Evolutionary conservation across 176 grass and related monocot species (phyloP).

Genomic region (Elymus sibiricus): DNA sequence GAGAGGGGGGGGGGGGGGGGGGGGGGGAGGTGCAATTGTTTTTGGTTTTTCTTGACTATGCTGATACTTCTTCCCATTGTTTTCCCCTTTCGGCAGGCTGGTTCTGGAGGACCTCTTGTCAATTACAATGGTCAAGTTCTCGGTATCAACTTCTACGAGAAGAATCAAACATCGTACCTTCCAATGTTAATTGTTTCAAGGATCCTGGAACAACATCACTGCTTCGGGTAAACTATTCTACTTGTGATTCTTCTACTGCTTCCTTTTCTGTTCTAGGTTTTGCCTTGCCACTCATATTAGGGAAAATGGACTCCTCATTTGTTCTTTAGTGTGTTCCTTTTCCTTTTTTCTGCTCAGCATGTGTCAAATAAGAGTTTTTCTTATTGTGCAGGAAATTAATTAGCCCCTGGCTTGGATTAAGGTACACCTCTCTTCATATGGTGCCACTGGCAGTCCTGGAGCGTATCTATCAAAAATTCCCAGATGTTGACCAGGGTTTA

Average conservation of each 20-base stretch:
- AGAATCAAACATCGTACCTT: neutral
- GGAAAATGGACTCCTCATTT: neutral
- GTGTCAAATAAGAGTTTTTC: neutral
- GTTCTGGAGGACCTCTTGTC: slow-evolving; percentile 10
- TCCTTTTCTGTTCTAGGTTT: neutral
- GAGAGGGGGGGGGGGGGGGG: neutral
- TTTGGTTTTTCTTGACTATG: neutral
- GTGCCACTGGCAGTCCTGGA: neutral
- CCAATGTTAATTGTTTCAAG: slow-evolving; percentile 4
- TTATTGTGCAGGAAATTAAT: neutral
- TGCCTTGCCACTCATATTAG: neutral
- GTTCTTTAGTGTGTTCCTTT: neutral
- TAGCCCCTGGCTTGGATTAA: slow-evolving; percentile 11
- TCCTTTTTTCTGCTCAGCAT: neutral
- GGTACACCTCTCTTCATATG: neutral
- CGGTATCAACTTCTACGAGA: neutral
- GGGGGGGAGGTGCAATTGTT: no score
- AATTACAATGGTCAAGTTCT: slow-evolving; percentile 4
- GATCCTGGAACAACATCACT: neutral
- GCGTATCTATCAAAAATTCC: neutral
- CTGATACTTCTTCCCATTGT: neutral
- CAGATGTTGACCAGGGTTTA: neutral
- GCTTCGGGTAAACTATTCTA: slow-evolving; percentile 4
- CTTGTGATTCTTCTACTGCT: neutral
- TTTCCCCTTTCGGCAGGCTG: neutral